Evolutionary conservation across 1,139 yeast genomes (phyloP).

Genomic region (Yamadazyma songkhlaensis): DNA sequence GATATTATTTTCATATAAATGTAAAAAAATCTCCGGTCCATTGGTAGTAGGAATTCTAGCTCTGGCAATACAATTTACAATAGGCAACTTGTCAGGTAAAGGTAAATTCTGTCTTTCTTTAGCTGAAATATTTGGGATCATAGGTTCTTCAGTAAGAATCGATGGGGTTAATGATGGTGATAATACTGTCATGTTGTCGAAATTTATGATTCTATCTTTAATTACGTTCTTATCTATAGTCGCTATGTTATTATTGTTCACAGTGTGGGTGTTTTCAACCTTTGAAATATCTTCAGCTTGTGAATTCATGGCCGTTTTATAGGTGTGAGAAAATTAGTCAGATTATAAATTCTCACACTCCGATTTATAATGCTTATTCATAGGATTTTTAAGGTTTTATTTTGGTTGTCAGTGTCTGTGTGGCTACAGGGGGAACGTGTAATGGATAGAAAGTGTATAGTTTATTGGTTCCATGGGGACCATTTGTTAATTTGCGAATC

Average conservation of each 20-base stretch:
- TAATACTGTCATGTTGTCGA: constrained; percentile 30
- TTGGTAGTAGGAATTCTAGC: constrained; percentile 93
- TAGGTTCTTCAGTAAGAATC: constrained; percentile 13
- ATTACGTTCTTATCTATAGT: neutral
- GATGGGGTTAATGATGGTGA: constrained; percentile 38
- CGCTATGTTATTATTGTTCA: neutral
- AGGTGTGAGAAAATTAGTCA: neutral
- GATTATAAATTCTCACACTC: constrained; percentile 1
- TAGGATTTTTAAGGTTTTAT: too few relatives aligned
- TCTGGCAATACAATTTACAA: constrained; percentile 84
- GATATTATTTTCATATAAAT: constrained; percentile 77
- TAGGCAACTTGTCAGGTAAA: constrained; percentile 45
- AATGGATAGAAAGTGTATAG: too few relatives aligned
- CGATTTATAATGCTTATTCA: neutral
- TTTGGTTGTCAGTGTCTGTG: too few relatives aligned
- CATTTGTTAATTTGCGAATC: too few relatives aligned
- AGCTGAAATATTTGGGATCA: constrained; percentile 19
- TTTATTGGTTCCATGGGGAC: too few relatives aligned
- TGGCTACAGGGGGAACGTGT: too few relatives aligned
- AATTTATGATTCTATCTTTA: constrained; percentile 8
- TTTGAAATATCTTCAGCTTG: neutral
- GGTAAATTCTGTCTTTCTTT: constrained; percentile 23
- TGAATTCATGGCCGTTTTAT: neutral
- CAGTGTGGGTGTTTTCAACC: neutral
- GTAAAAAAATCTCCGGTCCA: constrained; percentile 90